Conservation (phyloP, 148 eudicot genomes). For the Nepenthes gracilis region DNA sequence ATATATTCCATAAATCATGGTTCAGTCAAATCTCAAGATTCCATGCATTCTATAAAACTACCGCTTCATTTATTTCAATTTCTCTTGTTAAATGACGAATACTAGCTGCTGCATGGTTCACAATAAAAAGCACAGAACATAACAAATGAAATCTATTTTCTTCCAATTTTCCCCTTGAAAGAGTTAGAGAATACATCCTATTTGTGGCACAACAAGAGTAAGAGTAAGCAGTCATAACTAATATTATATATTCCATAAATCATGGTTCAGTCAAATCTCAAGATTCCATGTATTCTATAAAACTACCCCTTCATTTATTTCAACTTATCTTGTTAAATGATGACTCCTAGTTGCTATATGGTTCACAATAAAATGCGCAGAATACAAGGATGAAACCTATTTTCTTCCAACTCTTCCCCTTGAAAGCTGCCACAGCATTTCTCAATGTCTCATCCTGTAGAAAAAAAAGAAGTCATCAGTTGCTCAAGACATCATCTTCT, state of each 20-base stretch:
- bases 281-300: no score
- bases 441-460: conserved; percentile 19
- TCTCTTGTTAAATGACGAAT: neutral
- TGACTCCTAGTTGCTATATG: neutral
- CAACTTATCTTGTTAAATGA: neutral
- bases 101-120: neutral
- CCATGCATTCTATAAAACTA: neutral
- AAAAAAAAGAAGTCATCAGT: conserved; percentile 7
- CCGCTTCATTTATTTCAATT: neutral
- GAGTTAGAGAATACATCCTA: neutral
- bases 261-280: no score
- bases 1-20: no score
- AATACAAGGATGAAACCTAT: conserved; percentile 6
- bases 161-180: conserved; percentile 19
- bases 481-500: neutral
- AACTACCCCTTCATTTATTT: neutral
- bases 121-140: neutral
- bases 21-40: no score
- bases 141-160: conserved; percentile 11
- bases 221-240: no score
- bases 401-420: conserved; percentile 24
- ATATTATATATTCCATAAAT: no score
- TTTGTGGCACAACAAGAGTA: no score
- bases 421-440: conserved; percentile 12
- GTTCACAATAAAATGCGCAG: neutral